Evolutionary conservation across 2,329 filamentous ascomycete genomes (phyloP).

Genomic region (Fusarium foetens): DNA sequence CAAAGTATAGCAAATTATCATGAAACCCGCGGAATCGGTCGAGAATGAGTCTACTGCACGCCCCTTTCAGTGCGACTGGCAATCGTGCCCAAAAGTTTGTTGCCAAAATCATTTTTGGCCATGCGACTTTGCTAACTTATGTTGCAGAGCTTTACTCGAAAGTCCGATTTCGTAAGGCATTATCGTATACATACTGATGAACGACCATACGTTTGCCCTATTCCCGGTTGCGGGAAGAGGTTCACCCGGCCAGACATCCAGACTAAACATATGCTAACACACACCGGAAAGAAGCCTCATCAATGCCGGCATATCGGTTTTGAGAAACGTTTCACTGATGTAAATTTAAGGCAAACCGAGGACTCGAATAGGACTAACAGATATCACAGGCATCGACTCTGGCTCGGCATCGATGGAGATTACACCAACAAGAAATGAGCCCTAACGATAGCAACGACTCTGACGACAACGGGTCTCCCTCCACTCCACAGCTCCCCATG

Average conservation of each 20-base stretch:
- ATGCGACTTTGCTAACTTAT: too few relatives aligned
- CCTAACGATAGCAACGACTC: constrained; percentile 65
- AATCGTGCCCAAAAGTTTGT: too few relatives aligned
- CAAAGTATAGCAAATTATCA: too few relatives aligned
- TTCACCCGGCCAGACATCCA: constrained; percentile 77
- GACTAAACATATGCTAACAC: constrained; percentile 76
- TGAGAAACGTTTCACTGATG: constrained; percentile 76
- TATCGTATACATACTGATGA: constrained; percentile 79
- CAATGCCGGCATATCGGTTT: constrained; percentile 73
- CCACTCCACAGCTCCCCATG: constrained; percentile 63
- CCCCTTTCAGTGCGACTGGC: too few relatives aligned
- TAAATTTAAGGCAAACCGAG: constrained; percentile 52
- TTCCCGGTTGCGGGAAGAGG: constrained; percentile 71
- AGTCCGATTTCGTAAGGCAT: constrained; percentile 75
- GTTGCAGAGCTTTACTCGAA: constrained; percentile 74
- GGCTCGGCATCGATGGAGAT: constrained; percentile 63
- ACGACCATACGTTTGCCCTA: constrained; percentile 70
- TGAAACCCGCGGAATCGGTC: too few relatives aligned
- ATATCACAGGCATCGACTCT: too few relatives aligned
- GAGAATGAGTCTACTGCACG: too few relatives aligned
- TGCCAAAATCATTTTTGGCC: too few relatives aligned
- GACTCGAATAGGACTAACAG: too few relatives aligned
- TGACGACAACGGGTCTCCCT: constrained; percentile 66
- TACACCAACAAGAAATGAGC: constrained; percentile 68
- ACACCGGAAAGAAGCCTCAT: constrained; percentile 78